Evolutionary conservation across 2,329 filamentous ascomycete genomes (phyloP).

Genomic region (Fusarium cyanostomum): DNA sequence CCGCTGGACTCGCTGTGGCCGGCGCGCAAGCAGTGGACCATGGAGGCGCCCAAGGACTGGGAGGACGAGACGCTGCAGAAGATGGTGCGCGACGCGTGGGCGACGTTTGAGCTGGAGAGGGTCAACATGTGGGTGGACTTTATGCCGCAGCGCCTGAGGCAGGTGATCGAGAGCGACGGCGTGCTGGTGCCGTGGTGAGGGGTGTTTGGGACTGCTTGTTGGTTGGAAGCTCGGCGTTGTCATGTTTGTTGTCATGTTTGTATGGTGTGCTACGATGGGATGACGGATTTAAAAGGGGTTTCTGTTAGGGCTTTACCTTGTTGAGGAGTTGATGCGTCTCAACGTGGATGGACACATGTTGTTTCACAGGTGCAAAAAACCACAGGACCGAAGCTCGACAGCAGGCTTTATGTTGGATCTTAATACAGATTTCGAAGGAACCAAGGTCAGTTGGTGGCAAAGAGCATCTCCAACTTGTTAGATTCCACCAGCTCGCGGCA

Average conservation of each 20-base stretch:
- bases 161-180: slow-evolving; percentile 47
- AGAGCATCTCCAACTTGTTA: no score
- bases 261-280: slow-evolving; percentile 17
- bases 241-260: slow-evolving; percentile 13
- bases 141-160: slow-evolving; percentile 48
- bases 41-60: slow-evolving; percentile 45
- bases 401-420: no score
- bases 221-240: slow-evolving; percentile 15
- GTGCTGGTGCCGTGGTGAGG: slow-evolving; percentile 48
- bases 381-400: no score
- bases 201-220: background rate
- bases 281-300: slow-evolving; percentile 4
- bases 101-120: slow-evolving; percentile 43
- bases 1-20: slow-evolving; percentile 51
- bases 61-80: slow-evolving; percentile 47
- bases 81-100: slow-evolving; percentile 47
- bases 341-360: no score
- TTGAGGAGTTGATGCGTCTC: no score
- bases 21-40: slow-evolving; percentile 47
- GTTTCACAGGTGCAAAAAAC: no score
- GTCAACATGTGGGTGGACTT: slow-evolving; percentile 51
- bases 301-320: background rate
- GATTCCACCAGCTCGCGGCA: no score
- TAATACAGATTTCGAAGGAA: no score
- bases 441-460: no score